Evolutionary conservation across 2,329 filamentous ascomycete genomes (phyloP).

Genomic region (Alternaria panax): DNA sequence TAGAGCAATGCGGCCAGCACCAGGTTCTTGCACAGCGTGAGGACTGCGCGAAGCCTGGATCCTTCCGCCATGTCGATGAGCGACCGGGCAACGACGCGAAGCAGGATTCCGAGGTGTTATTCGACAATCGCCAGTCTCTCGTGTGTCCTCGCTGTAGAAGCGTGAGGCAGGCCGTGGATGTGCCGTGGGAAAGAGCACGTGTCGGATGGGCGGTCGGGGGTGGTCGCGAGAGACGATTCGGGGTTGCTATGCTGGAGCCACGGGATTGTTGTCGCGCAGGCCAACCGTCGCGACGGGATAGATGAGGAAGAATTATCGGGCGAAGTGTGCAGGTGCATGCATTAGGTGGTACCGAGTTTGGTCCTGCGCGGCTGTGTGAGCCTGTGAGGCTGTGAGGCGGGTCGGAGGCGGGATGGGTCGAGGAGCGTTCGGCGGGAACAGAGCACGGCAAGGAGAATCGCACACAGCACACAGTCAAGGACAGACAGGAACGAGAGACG

Average conservation of each 20-base stretch:
- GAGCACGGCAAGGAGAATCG: neutral
- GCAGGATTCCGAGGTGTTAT: slow-evolving; percentile 13
- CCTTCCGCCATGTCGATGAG: slow-evolving; percentile 45
- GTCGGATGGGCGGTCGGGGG: neutral
- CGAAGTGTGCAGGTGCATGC: slow-evolving; percentile 5
- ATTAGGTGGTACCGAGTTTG: neutral
- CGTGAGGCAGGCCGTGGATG: neutral
- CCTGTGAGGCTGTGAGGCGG: slow-evolving; percentile 6
- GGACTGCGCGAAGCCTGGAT: slow-evolving; percentile 42
- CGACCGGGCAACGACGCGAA: slow-evolving; percentile 26
- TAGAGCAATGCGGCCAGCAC: slow-evolving; percentile 54
- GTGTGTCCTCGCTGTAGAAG: neutral
- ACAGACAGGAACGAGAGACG: slow-evolving; percentile 19
- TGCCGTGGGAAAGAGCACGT: neutral
- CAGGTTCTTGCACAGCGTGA: slow-evolving; percentile 54
- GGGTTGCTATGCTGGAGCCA: neutral
- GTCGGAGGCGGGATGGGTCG: slow-evolving; percentile 2
- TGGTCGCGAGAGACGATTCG: neutral
- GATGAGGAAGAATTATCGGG: slow-evolving; percentile 4
- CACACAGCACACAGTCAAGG: slow-evolving; percentile 12
- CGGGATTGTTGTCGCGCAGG: slow-evolving; percentile 7
- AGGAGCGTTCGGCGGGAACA: neutral
- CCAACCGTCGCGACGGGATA: neutral
- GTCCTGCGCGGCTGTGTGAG: slow-evolving; percentile 1
- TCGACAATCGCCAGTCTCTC: slow-evolving; percentile 18